Evolutionary conservation across 257 asterid species (phyloP), one percentile per base, ranked within the genome.

Genomic region (Gentiana dahurica): DNA sequence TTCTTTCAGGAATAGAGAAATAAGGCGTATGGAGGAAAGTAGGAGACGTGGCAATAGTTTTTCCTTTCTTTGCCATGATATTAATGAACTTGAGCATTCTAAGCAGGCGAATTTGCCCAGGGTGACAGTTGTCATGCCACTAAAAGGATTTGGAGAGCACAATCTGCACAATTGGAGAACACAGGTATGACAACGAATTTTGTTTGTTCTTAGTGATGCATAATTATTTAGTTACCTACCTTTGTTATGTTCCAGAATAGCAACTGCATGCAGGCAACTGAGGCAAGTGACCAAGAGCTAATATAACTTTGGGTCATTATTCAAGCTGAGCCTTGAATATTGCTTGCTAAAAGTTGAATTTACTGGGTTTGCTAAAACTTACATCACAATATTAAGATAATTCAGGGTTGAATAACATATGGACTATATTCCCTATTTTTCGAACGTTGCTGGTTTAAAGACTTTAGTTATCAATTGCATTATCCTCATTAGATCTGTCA

Each of bases 121-220:
- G 70, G 95, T 90, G 65, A 66, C 97, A 55, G 95, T 90, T 55
- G 91, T 90, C 59, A 82, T 90, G 97, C 97, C 97, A 62, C 69
- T 90, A 74, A 90, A 90, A 79, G 97, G 97, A 48, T 90, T 82
- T 47, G 96, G 97, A 61, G 97, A 90, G 69, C 95, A 90, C 72
- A 90, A 90, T 77, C 77, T 90, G 12, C 97, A 87, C 71, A 90
- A 90, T 73, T 90, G 97, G 97, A 86, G 94, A 73, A 79, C 75
- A 65, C 97, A 90, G 97, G 97, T 87, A 66, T 44, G 15, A 12
- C 37, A 4, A 34, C 32, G 33, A 10, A n/a, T 41, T 34, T 35
- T 36, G 43, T 4, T 62, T 62, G 1, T 12, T 10, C 43, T 32
- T 34, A 1, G 32, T 33, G 32, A 43, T 4, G 13, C 3, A 11